Evolutionary conservation across 78 protist species (phyloP).

Genomic region (Anaeramoeba flamelloides): DNA sequence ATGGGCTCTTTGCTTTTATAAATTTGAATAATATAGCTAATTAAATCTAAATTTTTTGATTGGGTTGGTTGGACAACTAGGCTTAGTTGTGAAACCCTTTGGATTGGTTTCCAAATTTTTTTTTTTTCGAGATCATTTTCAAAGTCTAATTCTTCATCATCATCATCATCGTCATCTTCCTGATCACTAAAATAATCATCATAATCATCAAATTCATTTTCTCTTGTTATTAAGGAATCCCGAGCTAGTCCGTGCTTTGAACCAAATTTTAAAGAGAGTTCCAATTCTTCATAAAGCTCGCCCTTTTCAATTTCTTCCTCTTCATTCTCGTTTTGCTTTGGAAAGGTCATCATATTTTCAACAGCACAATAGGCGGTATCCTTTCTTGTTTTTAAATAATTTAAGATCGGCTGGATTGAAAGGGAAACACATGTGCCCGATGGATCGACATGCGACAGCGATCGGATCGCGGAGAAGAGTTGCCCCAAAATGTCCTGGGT

Average conservation of each 20-base stretch:
- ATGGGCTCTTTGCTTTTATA: conserved; percentile 40
- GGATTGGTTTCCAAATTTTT: conserved; percentile 8
- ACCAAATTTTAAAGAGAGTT: too few species aligned
- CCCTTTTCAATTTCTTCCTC: conserved; percentile 20
- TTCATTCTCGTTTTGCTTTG: conserved; percentile 13
- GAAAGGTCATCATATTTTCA: neutral
- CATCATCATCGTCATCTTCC: neutral
- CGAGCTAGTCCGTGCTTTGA: neutral
- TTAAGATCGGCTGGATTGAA: conserved; percentile 31
- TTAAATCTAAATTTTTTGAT: conserved; percentile 6
- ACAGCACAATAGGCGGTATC: conserved; percentile 42
- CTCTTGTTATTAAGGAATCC: too few species aligned
- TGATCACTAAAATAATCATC: conserved; percentile 2
- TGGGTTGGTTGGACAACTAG: neutral
- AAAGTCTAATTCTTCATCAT: conserved; percentile 7
- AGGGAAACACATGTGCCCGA: conserved; percentile 20
- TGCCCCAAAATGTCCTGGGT: conserved; percentile 35
- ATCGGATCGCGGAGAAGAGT: conserved; percentile 28
- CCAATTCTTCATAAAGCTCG: neutral
- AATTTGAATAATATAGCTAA: conserved; percentile 31
- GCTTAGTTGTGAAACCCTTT: neutral
- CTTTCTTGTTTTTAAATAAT: conserved; percentile 28
- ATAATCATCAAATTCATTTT: neutral
- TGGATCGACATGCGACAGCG: conserved; percentile 41
- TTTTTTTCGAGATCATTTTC: neutral